Evolutionary conservation across 2,329 filamentous ascomycete genomes (phyloP).

Genomic region (Alternaria triticimaculans): DNA sequence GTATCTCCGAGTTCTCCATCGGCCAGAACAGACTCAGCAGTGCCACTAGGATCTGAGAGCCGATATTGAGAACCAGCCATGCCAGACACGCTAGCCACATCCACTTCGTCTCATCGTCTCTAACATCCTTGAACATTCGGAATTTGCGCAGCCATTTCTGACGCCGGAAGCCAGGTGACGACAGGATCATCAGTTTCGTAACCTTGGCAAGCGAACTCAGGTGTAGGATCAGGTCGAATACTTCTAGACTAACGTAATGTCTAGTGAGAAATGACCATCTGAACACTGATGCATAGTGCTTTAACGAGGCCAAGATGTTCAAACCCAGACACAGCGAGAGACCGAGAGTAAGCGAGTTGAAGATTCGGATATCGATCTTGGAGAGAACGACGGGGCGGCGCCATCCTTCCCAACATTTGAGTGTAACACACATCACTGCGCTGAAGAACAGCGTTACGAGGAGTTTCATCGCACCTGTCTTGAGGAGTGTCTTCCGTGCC

Average conservation of each 20-base stretch:
- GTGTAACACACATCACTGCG: constrained; percentile 32
- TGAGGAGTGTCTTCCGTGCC: constrained; percentile 37
- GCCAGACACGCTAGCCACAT: constrained; percentile 43
- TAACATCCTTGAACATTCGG: constrained; percentile 38
- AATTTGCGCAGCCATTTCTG: constrained; percentile 32
- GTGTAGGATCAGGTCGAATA: constrained; percentile 45
- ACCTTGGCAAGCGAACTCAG: constrained; percentile 41
- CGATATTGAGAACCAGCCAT: constrained; percentile 44
- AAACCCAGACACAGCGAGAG: constrained; percentile 44
- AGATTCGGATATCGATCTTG: constrained; percentile 36
- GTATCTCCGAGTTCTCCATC: constrained; percentile 35
- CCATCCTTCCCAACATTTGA: constrained; percentile 43
- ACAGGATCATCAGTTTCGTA: constrained; percentile 44
- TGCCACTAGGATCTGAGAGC: constrained; percentile 44
- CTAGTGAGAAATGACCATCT: constrained; percentile 44
- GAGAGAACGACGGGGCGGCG: constrained; percentile 28
- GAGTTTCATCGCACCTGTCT: constrained; percentile 33
- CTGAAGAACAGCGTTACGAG: constrained; percentile 41
- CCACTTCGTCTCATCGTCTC: constrained; percentile 40
- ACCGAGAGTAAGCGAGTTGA: constrained; percentile 44
- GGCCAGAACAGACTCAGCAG: constrained; percentile 45
- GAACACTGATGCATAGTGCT: constrained; percentile 42
- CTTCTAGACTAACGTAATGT: constrained; percentile 42
- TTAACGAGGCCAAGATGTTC: constrained; percentile 43
- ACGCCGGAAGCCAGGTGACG: constrained; percentile 36